These are phyloP conservation scores for Polytrichum commune DNA, from an alignment of 225 moss, liverwort and hornwort genomes.

Conservation along the genomic window DNA sequence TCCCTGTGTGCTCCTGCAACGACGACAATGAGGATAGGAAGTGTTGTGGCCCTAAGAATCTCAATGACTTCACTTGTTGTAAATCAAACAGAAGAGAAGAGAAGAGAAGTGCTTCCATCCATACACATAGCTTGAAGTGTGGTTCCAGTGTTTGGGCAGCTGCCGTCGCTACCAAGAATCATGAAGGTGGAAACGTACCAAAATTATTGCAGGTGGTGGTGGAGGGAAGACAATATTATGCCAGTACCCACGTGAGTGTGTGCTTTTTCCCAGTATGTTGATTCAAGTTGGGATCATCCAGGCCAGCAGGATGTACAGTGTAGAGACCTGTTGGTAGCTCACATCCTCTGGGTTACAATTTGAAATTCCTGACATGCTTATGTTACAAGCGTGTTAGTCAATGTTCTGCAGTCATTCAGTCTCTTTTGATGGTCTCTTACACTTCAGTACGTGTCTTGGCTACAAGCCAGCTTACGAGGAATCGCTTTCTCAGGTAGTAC, in stretches of 20 bases:
- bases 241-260: conserved; percentile 55
- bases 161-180: conserved; percentile 29
- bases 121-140: conserved; percentile 28
- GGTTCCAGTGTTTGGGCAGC: conserved; percentile 42
- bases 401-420: too few species aligned
- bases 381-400: too few species aligned
- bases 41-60: conserved; percentile 18
- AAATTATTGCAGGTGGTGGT: conserved; percentile 34
- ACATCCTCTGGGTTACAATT: too few species aligned
- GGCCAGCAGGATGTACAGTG: too few species aligned
- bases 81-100: conserved; percentile 12
- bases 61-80: conserved; percentile 17
- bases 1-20: conserved; percentile 26
- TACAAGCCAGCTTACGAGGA: not conserved
- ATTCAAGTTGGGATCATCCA: too few species aligned
- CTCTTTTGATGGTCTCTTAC: too few species aligned
- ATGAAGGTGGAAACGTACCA: conserved; percentile 41
- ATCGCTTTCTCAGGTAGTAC: conserved; percentile 57
- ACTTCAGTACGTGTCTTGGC: too few species aligned
- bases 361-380: too few species aligned
- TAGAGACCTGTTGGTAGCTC: too few species aligned
- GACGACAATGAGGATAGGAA: conserved; percentile 20
- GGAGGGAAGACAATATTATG: conserved; percentile 26
- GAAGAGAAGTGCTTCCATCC: conserved; percentile 12
- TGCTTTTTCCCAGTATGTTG: not conserved